phyloP scores from a whole-genome alignment of 345 rosid species.

The Arabidopsis thaliana region DNA sequence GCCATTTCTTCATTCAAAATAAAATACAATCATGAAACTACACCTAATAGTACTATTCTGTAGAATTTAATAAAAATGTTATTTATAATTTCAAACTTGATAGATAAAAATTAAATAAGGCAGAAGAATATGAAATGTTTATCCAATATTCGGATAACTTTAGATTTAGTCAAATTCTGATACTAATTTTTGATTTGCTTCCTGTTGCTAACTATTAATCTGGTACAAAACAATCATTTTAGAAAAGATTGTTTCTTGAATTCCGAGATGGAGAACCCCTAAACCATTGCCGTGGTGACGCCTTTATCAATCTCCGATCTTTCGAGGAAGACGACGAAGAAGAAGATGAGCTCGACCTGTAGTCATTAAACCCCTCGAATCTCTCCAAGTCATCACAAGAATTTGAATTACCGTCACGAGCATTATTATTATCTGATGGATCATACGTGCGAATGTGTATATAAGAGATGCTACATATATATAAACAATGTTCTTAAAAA shows the following conservation, averaged over 20 bases:
- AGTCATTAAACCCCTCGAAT: slow-evolving; percentile 20
- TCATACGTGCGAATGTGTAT: neutral
- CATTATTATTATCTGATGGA: slow-evolving; percentile 22
- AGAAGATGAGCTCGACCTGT: slow-evolving; percentile 52
- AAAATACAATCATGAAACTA: neutral
- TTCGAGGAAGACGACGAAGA: slow-evolving; percentile 47
- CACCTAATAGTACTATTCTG: neutral
- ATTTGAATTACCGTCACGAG: slow-evolving; percentile 9
- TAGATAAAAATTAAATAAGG: neutral
- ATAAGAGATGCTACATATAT: neutral
- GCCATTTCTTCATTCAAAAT: neutral
- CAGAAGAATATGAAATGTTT: slow-evolving; percentile 2
- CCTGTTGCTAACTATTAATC: neutral
- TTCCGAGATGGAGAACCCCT: slow-evolving; percentile 48
- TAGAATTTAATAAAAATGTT: neutral
- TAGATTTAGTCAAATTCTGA: slow-evolving; percentile 1
- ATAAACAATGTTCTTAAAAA: neutral
- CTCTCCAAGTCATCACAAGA: slow-evolving; percentile 37
- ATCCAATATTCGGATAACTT: slow-evolving; percentile 14
- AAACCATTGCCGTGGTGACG: slow-evolving; percentile 31
- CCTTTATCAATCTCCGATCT: slow-evolving; percentile 32
- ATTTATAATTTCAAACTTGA: neutral
- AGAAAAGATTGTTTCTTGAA: slow-evolving; percentile 13
- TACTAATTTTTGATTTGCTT: neutral
- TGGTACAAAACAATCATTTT: slow-evolving; percentile 3